A percentile compares a stretch with the other conserved stretches of the same genome.
These are phyloP conservation scores for Collariella sp. DNA, from an alignment of 495 filamentous ascomycete species.

Conservation along the genomic window DNA sequence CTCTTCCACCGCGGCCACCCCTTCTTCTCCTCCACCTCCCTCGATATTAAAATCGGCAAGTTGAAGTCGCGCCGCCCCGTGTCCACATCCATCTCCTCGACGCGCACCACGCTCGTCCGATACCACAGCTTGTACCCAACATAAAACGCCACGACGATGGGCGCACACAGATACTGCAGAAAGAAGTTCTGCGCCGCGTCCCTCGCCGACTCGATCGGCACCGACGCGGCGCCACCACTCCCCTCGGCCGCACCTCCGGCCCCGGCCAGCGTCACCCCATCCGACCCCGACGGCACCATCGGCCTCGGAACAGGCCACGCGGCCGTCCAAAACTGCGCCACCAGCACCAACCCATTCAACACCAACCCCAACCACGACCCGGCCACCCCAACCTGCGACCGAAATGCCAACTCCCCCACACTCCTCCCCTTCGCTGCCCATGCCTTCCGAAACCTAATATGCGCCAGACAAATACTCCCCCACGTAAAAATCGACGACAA, in stretches of 20 bases:
- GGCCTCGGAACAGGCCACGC: constrained; percentile 54
- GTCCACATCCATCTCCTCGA: constrained; percentile 70
- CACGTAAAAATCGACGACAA: constrained; percentile 89
- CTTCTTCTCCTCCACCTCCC: constrained; percentile 64
- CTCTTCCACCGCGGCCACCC: constrained; percentile 84
- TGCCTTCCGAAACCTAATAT: constrained; percentile 84
- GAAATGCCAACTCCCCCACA: constrained; percentile 70
- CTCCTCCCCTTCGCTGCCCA: constrained; percentile 63
- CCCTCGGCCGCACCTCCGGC: constrained; percentile 37
- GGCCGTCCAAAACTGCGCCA: constrained; percentile 91
- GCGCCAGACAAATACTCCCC: constrained; percentile 78
- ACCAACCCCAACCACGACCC: constrained; percentile 79
- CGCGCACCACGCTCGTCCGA: constrained; percentile 55
- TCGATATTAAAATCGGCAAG: constrained; percentile 59
- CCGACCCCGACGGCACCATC: not conserved
- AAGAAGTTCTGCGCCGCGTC: constrained; percentile 55
- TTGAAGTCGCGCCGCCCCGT: constrained; percentile 88
- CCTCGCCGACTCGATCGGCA: too few species aligned
- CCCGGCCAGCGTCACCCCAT: constrained; percentile 16
- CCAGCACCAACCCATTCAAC: constrained; percentile 72
- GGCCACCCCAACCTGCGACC: constrained; percentile 65
- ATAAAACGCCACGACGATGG: constrained; percentile 70
- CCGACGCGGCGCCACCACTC: not conserved
- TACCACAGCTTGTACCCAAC: constrained; percentile 72
- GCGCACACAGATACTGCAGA: constrained; percentile 68